Conservation (phyloP, 495 filamentous ascomycete species). For the Acidomyces sp. region DNA sequence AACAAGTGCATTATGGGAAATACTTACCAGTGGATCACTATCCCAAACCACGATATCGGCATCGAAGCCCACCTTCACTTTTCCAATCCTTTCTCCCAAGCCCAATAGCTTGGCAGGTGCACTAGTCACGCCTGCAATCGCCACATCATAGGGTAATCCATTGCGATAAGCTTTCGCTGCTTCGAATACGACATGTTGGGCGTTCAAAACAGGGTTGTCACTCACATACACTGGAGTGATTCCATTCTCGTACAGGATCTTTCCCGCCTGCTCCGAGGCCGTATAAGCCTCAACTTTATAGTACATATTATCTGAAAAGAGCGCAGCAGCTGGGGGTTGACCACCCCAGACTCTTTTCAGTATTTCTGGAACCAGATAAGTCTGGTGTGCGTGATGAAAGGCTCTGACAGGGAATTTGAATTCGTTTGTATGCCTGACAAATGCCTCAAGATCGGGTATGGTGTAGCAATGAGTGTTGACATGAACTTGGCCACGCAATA, state of each 20-base stretch:
- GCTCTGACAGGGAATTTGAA: slow-evolving; percentile 48
- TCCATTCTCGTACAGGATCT: slow-evolving; percentile 45
- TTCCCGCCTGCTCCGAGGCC: slow-evolving; percentile 46
- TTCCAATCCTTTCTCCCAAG: slow-evolving; percentile 46
- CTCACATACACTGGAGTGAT: slow-evolving; percentile 36
- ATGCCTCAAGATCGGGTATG: slow-evolving; percentile 48
- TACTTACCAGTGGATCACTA: slow-evolving; percentile 48
- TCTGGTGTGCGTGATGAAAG: slow-evolving; percentile 53
- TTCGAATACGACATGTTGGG: slow-evolving; percentile 38
- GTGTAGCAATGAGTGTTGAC: slow-evolving; percentile 57
- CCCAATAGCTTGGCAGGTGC: slow-evolving; percentile 47
- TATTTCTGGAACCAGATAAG: slow-evolving; percentile 46
- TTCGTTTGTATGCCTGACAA: slow-evolving; percentile 50
- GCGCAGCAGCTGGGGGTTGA: slow-evolving; percentile 19
- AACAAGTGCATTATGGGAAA: too few relatives aligned
- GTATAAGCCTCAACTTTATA: slow-evolving; percentile 52
- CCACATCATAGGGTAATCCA: slow-evolving; percentile 46
- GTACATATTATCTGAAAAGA: slow-evolving; percentile 49
- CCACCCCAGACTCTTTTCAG: slow-evolving; percentile 30
- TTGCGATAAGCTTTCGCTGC: slow-evolving; percentile 49
- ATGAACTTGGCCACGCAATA: slow-evolving; percentile 46
- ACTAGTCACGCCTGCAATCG: slow-evolving; percentile 47
- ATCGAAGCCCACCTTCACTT: slow-evolving; percentile 48
- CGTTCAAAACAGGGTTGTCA: slow-evolving; percentile 27
- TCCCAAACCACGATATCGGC: slow-evolving; percentile 58